Conservation (phyloP, 1,139 yeast species). For the Kodamaea sp. region DNA sequence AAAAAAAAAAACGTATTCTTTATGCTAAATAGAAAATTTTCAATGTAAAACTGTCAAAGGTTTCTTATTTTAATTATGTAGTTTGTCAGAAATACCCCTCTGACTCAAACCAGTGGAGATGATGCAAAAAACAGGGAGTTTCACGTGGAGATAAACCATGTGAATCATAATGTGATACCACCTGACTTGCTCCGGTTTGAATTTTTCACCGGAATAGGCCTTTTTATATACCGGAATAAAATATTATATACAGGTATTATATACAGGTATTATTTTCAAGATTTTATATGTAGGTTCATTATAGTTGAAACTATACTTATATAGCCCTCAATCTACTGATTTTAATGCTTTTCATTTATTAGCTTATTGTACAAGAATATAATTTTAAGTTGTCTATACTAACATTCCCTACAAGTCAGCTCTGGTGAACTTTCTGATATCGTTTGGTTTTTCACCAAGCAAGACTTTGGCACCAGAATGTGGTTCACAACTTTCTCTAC, state of each 20-base stretch:
- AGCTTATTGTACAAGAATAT: conserved; percentile 3
- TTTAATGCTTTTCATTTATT: background rate
- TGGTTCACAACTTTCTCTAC: conserved; percentile 76
- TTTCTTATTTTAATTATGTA: background rate
- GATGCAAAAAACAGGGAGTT: conserved; percentile 6
- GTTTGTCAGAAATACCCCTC: background rate
- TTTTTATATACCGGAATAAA: too few species aligned
- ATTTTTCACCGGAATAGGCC: too few species aligned
- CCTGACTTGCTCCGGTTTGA: background rate
- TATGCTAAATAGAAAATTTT: background rate
- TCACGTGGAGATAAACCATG: conserved; percentile 9
- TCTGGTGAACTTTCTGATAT: conserved; percentile 62
- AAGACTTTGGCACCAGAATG: conserved; percentile 66
- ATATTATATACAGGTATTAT: too few species aligned
- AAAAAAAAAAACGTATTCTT: too few species aligned
- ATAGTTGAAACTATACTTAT: too few species aligned
- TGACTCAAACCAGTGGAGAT: conserved; percentile 1
- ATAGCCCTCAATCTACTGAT: too few species aligned
- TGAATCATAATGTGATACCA: background rate
- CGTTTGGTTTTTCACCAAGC: conserved; percentile 58
- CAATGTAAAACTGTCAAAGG: background rate
- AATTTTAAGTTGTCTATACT: background rate
- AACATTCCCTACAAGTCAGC: conserved; percentile 33
- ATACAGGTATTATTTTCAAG: too few species aligned
- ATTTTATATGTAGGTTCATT: too few species aligned